These are phyloP conservation scores for Eucalyptus pumila DNA, from an alignment of 345 rosid genomes.

Conservation along the genomic window DNA sequence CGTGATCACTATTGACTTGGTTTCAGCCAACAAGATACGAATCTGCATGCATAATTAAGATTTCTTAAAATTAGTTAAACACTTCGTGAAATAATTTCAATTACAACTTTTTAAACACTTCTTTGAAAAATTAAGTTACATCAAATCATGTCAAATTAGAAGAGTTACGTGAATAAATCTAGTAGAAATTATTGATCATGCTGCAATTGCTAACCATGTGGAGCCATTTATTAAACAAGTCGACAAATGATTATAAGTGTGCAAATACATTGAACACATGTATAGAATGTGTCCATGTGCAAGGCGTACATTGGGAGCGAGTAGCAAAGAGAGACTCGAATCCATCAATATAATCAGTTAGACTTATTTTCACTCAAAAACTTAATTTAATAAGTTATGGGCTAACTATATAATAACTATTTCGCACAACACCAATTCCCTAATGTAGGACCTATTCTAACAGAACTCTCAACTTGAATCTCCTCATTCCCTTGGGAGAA, in stretches of 20 bases:
- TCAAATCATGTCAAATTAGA: too few species aligned
- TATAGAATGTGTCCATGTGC: neutral
- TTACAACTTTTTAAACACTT: neutral
- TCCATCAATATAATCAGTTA: too few species aligned
- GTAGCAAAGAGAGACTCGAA: too few species aligned
- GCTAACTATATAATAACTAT: too few species aligned
- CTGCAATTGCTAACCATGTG: neutral
- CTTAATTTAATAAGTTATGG: neutral
- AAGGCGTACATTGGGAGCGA: too few species aligned
- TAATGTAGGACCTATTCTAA: too few species aligned
- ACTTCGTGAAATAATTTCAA: neutral
- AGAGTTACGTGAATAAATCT: too few species aligned
- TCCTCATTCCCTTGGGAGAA: too few species aligned
- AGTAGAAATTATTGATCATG: neutral
- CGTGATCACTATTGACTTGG: constrained; percentile 49
- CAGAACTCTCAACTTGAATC: too few species aligned
- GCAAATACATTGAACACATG: neutral
- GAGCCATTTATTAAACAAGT: neutral
- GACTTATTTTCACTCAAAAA: neutral
- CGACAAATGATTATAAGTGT: neutral
- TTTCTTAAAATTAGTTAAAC: too few species aligned
- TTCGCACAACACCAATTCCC: too few species aligned
- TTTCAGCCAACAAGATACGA: neutral
- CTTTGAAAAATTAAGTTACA: too few species aligned
- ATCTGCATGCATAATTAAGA: constrained; percentile 14